Percentiles rank a stretch among this genome's conserved stretches.
Conservation (phyloP, 2,329 filamentous ascomycete genomes). For the Fusarium chlamydosporum region DNA sequence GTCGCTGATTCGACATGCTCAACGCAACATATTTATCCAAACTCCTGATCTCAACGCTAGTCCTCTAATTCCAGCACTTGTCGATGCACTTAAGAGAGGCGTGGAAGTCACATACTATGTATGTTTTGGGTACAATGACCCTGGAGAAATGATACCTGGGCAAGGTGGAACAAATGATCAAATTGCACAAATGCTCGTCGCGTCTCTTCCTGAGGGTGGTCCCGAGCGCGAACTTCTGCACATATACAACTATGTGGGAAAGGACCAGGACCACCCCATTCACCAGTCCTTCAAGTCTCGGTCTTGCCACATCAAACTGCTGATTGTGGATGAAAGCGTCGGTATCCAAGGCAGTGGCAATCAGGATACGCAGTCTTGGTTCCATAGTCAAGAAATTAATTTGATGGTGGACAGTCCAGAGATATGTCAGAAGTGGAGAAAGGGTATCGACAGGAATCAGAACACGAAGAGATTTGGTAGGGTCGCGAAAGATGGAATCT, state of each 20-base stretch:
- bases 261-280: conserved; percentile 78
- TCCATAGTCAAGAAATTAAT: conserved; percentile 83
- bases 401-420: conserved; percentile 76
- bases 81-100: conserved; percentile 75
- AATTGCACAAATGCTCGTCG: conserved; percentile 72
- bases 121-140: conserved; percentile 84
- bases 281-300: conserved; percentile 75
- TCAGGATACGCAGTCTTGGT: conserved; percentile 86
- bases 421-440: conserved; percentile 74
- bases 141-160: conserved; percentile 80
- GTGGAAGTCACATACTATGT: conserved; percentile 78
- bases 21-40: conserved; percentile 79
- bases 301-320: conserved; percentile 82
- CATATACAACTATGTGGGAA: conserved; percentile 79
- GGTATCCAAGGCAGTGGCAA: conserved; percentile 83
- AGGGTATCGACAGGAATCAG: conserved; percentile 73
- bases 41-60: conserved; percentile 82
- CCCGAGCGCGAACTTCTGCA: conserved; percentile 60
- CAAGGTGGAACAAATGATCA: conserved; percentile 84
- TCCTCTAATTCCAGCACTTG: conserved; percentile 73
- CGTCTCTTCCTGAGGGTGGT: conserved; percentile 63
- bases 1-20: conserved; percentile 75
- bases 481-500: conserved; percentile 40
- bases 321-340: conserved; percentile 78
- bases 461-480: conserved; percentile 73